phyloP scores from a whole-genome alignment of 2,329 filamentous ascomycete species.

The Cordyceps tenuipes region DNA sequence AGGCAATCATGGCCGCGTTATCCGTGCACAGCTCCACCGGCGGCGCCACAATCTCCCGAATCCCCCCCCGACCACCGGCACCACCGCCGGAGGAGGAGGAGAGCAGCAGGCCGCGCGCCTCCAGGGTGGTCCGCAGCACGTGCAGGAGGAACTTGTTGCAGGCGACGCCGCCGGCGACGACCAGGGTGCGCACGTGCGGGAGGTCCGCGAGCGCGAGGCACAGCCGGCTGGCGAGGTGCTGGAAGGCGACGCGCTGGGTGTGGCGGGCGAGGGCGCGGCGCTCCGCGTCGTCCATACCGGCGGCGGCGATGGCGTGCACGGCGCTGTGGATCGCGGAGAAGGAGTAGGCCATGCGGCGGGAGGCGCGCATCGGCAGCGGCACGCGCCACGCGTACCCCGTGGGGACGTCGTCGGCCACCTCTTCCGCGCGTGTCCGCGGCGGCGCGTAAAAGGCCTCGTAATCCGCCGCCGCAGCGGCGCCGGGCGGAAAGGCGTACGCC shows the following conservation, averaged over 20 bases:
- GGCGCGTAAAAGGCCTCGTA: constrained; percentile 41
- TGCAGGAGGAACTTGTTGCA: constrained; percentile 71
- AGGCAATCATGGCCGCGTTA: constrained; percentile 96
- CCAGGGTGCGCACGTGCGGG: constrained; percentile 49
- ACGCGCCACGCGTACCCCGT: constrained; percentile 53
- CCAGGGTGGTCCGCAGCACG: constrained; percentile 50
- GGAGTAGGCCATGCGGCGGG: constrained; percentile 55
- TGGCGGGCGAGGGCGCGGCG: constrained; percentile 62
- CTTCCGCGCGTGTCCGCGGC: constrained; percentile 48
- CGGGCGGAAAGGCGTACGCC: constrained; percentile 58
- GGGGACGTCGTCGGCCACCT: constrained; percentile 38
- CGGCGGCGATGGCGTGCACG: constrained; percentile 32
- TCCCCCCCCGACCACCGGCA: constrained; percentile 28
- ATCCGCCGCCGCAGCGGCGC: too few relatives aligned
- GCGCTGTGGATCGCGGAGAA: constrained; percentile 63
- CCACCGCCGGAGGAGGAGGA: constrained; percentile 18
- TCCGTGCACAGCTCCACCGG: constrained; percentile 76
- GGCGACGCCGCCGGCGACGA: constrained; percentile 86
- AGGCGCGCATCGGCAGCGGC: constrained; percentile 55
- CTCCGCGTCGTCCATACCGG: constrained; percentile 45
- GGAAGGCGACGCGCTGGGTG: constrained; percentile 74
- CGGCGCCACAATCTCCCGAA: constrained; percentile 57
- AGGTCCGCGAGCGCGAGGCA: constrained; percentile 50
- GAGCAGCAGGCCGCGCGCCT: constrained; percentile 54
- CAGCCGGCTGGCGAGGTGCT: constrained; percentile 72